Evolutionary conservation across 1,284 basidiomycete species (phyloP).

Genomic region (Kwoniella shivajii): DNA sequence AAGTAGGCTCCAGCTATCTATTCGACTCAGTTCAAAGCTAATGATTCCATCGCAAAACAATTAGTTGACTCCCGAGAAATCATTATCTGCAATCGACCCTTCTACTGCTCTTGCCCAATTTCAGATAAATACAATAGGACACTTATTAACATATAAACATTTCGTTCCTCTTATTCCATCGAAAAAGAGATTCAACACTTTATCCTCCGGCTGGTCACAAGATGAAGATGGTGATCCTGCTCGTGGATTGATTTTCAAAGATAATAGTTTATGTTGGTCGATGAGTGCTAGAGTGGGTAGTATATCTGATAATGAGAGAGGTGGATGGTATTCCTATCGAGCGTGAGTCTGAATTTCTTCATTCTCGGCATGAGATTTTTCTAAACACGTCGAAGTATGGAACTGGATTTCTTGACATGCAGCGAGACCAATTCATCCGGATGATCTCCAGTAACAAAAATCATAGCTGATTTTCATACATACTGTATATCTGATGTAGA

Average conservation of each 20-base stretch:
- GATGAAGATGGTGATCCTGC: constrained; percentile 42
- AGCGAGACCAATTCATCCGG: not conserved
- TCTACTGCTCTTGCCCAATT: constrained; percentile 38
- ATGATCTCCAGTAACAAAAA: not conserved
- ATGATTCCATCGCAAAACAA: not conserved
- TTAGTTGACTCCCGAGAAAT: constrained; percentile 58
- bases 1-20: not conserved
- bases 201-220: not conserved
- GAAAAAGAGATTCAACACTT: constrained; percentile 31
- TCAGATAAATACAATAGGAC: constrained; percentile 58
- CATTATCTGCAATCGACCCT: constrained; percentile 52
- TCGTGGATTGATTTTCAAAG: constrained; percentile 44
- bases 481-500: constrained; percentile 24
- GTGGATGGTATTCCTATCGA: constrained; percentile 72
- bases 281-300: constrained; percentile 58
- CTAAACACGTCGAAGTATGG: too few species aligned
- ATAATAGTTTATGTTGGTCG: constrained; percentile 52
- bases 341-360: constrained; percentile 46
- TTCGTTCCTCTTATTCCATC: constrained; percentile 57
- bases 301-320: constrained; percentile 56
- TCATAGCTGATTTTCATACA: not conserved
- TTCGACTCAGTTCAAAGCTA: too few species aligned
- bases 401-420: not conserved
- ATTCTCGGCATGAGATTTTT: not conserved
- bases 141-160: constrained; percentile 58